Evolutionary conservation across 2,329 filamentous ascomycete genomes (phyloP).

Genomic region (Truncatella angustata): DNA sequence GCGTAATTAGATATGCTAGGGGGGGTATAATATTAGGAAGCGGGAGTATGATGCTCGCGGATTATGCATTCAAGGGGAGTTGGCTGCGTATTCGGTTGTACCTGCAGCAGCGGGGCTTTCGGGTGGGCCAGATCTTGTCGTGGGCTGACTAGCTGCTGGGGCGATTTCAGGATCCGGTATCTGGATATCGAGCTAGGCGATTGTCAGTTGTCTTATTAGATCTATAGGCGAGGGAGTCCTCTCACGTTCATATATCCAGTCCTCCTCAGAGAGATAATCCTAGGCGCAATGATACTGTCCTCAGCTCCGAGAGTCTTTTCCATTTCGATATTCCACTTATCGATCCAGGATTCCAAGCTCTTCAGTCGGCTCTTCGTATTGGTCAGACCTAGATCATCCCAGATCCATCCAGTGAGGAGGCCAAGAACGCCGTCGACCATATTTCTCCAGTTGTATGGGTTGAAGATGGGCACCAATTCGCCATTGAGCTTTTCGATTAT

Average conservation of each 20-base stretch:
- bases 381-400: slow-evolving; percentile 84
- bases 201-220: slow-evolving; percentile 22
- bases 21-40: slow-evolving; percentile 12
- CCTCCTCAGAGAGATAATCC: slow-evolving; percentile 72
- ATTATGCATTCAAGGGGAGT: neutral
- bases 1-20: slow-evolving; percentile 18
- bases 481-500: slow-evolving; percentile 81
- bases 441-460: slow-evolving; percentile 74
- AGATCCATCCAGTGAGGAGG: slow-evolving; percentile 85
- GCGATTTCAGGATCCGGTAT: slow-evolving; percentile 75
- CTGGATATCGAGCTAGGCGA: slow-evolving; percentile 70
- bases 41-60: slow-evolving; percentile 9
- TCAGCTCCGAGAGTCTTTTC: slow-evolving; percentile 53
- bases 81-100: slow-evolving; percentile 1
- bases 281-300: slow-evolving; percentile 56
- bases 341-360: slow-evolving; percentile 75
- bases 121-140: slow-evolving; percentile 30
- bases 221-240: slow-evolving; percentile 10
- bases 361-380: slow-evolving; percentile 70
- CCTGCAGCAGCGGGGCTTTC: slow-evolving; percentile 8
- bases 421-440: slow-evolving; percentile 78
- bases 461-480: slow-evolving; percentile 73
- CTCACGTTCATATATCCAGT: slow-evolving; percentile 85
- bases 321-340: slow-evolving; percentile 79
- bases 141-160: slow-evolving; percentile 45